phyloP scores from a whole-genome alignment of 106 monocot genomes.

The Hemerocallis citrina region DNA sequence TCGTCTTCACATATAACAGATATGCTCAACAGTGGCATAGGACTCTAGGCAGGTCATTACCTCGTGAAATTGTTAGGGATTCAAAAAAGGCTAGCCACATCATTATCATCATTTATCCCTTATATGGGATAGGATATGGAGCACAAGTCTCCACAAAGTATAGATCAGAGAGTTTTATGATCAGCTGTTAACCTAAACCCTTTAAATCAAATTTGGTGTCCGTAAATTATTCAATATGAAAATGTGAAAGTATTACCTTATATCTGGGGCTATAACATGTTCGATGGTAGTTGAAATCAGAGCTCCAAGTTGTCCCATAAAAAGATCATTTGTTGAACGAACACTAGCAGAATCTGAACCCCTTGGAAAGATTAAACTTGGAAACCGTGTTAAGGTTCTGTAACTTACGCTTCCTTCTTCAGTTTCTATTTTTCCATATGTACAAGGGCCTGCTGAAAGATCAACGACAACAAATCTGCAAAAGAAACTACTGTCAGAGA shows the following conservation, averaged over 20 bases:
- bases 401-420: constrained; percentile 98
- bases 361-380: constrained; percentile 60
- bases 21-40: no score
- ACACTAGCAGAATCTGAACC: constrained; percentile 42
- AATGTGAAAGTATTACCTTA: constrained; percentile 41
- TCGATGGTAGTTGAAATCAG: constrained; percentile 92
- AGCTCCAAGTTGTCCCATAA: constrained; percentile 83
- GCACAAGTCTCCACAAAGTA: no score
- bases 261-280: constrained; percentile 96
- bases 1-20: no score
- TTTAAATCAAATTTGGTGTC: no score
- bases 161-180: no score
- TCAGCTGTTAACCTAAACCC: no score
- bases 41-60: no score
- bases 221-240: background rate
- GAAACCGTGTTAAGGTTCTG: constrained; percentile 67
- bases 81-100: no score
- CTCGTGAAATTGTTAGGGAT: no score
- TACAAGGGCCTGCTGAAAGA: constrained; percentile 96
- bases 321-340: constrained; percentile 51
- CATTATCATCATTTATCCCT: no score
- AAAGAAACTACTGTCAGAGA: constrained; percentile 9
- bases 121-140: no score
- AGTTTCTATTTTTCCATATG: constrained; percentile 99
- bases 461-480: constrained; percentile 97